Base-by-base conservation (phyloP, 164 flowering plant species). In the Platanus orientalis region DNA sequence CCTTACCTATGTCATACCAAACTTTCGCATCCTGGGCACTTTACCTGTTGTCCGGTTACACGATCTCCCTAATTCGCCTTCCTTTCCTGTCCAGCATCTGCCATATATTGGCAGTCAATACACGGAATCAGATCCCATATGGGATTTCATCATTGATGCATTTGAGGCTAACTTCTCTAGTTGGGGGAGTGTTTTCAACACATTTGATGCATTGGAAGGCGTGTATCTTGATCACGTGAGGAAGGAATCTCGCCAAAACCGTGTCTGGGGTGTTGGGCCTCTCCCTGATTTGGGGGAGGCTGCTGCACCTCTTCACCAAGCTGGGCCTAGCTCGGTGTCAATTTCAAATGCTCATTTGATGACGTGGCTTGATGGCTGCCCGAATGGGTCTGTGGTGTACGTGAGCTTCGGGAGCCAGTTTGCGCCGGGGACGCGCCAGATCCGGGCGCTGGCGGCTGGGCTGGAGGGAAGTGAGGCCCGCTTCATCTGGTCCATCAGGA, bases 191-290 rank as follows among this genome's bases (percentile, higher is more conserved):
- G 71, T 75, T 9, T 50, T 75, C 39, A 80, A 80, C 70, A 21
- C 72, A 19, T 72, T 69, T 29, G 14, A 26, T 13, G 68, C 60
- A 54, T 11, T 78, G 62, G 86, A 82, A 26, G 25, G 58, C 0
- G 61, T 21, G n/a, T 77, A 64, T 29, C 40, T 79, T 29, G 72
- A 71, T 7, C 70, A 64, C 32, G n/a, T 68, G 54, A 69, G 20
- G 54, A 42, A 32, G 53, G 19, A 21, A 11, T 2, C 54, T 29
- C 74, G 75, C 0, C 71, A 74, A 53, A 44, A 50, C 1, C 73
- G 79, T 0, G 70, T 76, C 10, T 80, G 75, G 75, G 74, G 76
- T 0, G 80, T 78, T n/a, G 84, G 83, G 24, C 86, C 86, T 9
- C 21, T 78, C 11, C 36, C 64, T 16, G 36, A 68, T 13, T 1